phyloP scores from a whole-genome alignment of 23 red algal genomes.

The Agarophyton chilense region DNA sequence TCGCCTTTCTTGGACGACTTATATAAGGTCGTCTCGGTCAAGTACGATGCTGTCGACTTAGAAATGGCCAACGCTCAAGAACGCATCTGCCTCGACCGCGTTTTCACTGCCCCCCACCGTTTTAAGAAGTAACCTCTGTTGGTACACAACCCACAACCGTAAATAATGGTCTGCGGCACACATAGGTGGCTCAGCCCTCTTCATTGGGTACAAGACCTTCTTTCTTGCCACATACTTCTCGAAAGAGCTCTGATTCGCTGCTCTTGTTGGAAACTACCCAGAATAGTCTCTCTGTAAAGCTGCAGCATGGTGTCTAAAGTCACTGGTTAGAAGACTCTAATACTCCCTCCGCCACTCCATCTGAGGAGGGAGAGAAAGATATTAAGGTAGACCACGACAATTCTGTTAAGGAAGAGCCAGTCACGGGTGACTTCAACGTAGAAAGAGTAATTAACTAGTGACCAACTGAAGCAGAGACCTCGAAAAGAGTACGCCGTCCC shows the following conservation, averaged over 20 bases:
- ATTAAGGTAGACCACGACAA: too few relatives aligned
- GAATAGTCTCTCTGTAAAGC: too few relatives aligned
- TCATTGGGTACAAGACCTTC: too few relatives aligned
- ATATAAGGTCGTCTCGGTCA: slow-evolving; percentile 16
- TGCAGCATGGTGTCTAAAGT: background rate
- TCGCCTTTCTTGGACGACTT: slow-evolving; percentile 31
- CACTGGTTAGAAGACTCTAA: background rate
- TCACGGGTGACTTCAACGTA: too few relatives aligned
- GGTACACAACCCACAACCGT: background rate
- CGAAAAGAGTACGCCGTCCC: too few relatives aligned
- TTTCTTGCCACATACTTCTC: too few relatives aligned
- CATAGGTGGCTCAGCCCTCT: too few relatives aligned
- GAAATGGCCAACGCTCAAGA: background rate
- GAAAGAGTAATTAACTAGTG: too few relatives aligned
- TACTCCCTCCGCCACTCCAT: background rate
- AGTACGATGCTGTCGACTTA: background rate
- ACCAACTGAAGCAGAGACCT: too few relatives aligned
- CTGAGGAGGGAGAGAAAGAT: background rate
- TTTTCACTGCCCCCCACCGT: background rate
- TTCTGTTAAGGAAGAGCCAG: too few relatives aligned
- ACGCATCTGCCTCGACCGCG: background rate
- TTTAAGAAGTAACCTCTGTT: background rate
- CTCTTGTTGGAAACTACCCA: too few relatives aligned
- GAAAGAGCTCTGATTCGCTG: too few relatives aligned
- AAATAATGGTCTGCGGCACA: background rate